A percentile compares a stretch with the other conserved stretches of the same genome.
Evolutionary conservation across 106 monocot genomes (phyloP).

Genomic region (Agapanthus africanus): DNA sequence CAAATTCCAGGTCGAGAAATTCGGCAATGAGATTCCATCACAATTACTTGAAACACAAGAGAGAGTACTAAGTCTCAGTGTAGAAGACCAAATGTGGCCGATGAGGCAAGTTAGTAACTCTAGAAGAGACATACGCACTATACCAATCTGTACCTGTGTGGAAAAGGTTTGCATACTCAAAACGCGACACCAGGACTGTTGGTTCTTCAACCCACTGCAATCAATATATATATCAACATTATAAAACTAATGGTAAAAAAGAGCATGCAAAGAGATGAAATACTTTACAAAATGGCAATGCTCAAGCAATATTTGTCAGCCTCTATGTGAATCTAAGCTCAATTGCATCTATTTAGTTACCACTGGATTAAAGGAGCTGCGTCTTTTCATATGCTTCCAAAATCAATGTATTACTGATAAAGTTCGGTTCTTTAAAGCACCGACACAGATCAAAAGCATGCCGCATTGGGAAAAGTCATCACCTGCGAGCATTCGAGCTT

Average conservation of each 20-base stretch:
- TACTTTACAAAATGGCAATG: background rate
- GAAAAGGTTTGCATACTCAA: slow-evolving; percentile 98
- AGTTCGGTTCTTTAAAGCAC: too few relatives aligned
- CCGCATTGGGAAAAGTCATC: too few relatives aligned
- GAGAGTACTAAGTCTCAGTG: too few relatives aligned
- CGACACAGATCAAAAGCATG: too few relatives aligned
- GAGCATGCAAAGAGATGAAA: background rate
- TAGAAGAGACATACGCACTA: slow-evolving; percentile 84
- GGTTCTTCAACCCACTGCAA: slow-evolving; percentile 91
- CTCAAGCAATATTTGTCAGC: background rate
- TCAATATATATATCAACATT: background rate
- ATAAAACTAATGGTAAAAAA: background rate
- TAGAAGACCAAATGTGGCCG: slow-evolving; percentile 80
- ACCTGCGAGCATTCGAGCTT: slow-evolving; percentile 74
- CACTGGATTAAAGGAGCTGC: too few relatives aligned
- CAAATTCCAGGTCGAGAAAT: slow-evolving; percentile 60
- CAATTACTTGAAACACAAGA: too few relatives aligned
- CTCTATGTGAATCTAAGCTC: background rate
- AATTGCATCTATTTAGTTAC: too few relatives aligned
- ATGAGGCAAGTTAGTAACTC: slow-evolving; percentile 50
- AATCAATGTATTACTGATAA: too few relatives aligned
- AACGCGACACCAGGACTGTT: slow-evolving; percentile 82
- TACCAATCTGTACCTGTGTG: slow-evolving; percentile 99
- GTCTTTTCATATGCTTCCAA: background rate
- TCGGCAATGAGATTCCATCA: too few relatives aligned